Conservation (phyloP, 2,329 filamentous ascomycete species). For the Metarhizium brunneum region DNA sequence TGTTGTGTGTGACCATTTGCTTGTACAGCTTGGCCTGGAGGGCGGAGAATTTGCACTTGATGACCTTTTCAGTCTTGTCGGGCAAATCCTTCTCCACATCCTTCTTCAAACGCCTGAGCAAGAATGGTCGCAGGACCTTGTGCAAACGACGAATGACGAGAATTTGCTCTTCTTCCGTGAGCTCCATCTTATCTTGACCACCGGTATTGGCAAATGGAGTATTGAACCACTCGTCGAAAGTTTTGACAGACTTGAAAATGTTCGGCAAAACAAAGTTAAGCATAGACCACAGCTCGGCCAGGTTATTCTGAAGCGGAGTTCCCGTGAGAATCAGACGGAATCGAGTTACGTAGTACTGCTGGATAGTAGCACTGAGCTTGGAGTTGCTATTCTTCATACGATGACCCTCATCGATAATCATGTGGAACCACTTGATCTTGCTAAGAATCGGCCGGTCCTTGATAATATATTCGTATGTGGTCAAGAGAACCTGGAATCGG, state of each 20-base stretch:
- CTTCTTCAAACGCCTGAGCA: constrained; percentile 97
- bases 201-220: constrained; percentile 98
- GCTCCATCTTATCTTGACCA: constrained; percentile 95
- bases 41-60: constrained; percentile 97
- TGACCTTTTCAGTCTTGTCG: constrained; percentile 97
- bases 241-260: constrained; percentile 98
- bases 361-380: constrained; percentile 90
- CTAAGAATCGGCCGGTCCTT: constrained; percentile 91
- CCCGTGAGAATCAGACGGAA: constrained; percentile 96
- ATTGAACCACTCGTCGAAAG: constrained; percentile 99
- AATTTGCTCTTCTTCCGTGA: constrained; percentile 98
- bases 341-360: constrained; percentile 87
- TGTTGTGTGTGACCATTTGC: constrained; percentile 94
- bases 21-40: constrained; percentile 92
- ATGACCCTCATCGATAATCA: constrained; percentile 99
- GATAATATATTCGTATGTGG: constrained; percentile 99
- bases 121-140: constrained; percentile 93
- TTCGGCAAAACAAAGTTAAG: constrained; percentile 97
- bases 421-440: constrained; percentile 99
- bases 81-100: constrained; percentile 98
- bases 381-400: constrained; percentile 99
- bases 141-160: constrained; percentile 96
- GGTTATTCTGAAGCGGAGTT: constrained; percentile 94
- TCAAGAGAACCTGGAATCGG: constrained; percentile 90
- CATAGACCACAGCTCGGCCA: constrained; percentile 92